Evolutionary conservation across 116 monocot species (phyloP).

Genomic region (Thalassia testudinum): DNA sequence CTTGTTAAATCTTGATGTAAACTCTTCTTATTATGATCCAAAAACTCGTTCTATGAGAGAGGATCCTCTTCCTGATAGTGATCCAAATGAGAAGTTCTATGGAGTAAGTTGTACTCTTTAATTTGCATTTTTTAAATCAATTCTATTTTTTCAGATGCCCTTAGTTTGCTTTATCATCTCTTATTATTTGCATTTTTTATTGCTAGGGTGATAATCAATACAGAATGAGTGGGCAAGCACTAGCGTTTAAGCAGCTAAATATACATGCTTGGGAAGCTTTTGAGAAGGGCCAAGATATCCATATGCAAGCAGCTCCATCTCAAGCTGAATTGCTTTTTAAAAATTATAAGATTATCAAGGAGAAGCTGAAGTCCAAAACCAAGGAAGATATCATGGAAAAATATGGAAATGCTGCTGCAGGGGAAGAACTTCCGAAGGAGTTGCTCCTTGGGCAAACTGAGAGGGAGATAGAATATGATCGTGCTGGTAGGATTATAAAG

Average conservation of each 20-base stretch:
- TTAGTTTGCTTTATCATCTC: not conserved
- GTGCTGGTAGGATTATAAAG: slow-evolving; percentile 90
- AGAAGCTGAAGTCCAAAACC: slow-evolving; percentile 57
- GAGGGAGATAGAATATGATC: slow-evolving; percentile 89
- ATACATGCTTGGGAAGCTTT: slow-evolving; percentile 97
- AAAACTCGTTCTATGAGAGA: slow-evolving; percentile 85
- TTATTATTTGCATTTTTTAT: not conserved
- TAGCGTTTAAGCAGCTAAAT: slow-evolving; percentile 87
- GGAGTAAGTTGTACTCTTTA: slow-evolving; percentile 17
- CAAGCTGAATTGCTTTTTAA: slow-evolving; percentile 82
- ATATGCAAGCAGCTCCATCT: slow-evolving; percentile 99
- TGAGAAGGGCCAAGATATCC: slow-evolving; percentile 96
- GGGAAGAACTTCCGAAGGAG: slow-evolving; percentile 62
- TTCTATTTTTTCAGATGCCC: not conserved
- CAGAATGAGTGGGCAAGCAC: slow-evolving; percentile 85
- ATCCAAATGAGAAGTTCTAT: slow-evolving; percentile 51
- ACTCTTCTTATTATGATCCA: slow-evolving; percentile 73
- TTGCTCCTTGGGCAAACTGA: slow-evolving; percentile 93
- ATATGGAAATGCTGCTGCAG: slow-evolving; percentile 90
- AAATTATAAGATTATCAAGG: slow-evolving; percentile 78
- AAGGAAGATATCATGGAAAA: slow-evolving; percentile 88
- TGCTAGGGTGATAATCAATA: slow-evolving; percentile 85
- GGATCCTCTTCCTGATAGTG: slow-evolving; percentile 73
- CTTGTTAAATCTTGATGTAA: slow-evolving; percentile 68
- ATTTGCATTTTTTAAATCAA: not conserved